Conservation (phyloP, 495 filamentous ascomycete genomes). For the Aeminium ludgeri region DNA sequence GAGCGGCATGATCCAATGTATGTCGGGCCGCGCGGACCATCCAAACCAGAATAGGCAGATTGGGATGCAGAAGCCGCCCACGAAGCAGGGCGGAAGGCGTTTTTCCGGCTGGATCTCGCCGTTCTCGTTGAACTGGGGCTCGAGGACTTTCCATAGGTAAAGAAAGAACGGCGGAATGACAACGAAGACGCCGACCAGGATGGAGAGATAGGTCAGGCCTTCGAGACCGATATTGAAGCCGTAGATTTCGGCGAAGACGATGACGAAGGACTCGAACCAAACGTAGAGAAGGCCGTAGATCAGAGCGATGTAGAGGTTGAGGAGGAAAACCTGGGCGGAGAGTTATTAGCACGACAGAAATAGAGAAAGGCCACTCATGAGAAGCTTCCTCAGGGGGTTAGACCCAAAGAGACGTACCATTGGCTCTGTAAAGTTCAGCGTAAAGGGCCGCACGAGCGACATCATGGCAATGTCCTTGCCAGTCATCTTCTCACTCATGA, state of each 20-base stretch:
- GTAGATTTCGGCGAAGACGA: constrained; percentile 34
- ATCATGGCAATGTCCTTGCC: constrained; percentile 26
- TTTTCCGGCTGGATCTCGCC: constrained; percentile 30
- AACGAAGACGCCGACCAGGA: constrained; percentile 29
- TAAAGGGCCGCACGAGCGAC: constrained; percentile 25
- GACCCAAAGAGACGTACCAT: constrained; percentile 17
- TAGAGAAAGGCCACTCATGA: not conserved
- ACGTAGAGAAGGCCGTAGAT: constrained; percentile 39
- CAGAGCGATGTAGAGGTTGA: constrained; percentile 37
- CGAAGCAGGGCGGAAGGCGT: constrained; percentile 28
- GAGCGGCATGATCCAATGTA: constrained; percentile 40
- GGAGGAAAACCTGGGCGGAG: constrained; percentile 22
- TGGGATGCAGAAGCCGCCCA: constrained; percentile 30
- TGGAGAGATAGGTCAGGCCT: constrained; percentile 36
- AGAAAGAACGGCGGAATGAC: constrained; percentile 31
- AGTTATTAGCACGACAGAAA: not conserved
- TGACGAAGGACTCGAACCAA: constrained; percentile 42
- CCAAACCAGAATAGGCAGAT: constrained; percentile 35
- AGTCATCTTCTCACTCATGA: constrained; percentile 23
- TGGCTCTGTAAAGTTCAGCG: constrained; percentile 30
- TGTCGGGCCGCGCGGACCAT: constrained; percentile 26
- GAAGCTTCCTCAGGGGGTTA: not conserved
- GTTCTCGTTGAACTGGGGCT: constrained; percentile 26
- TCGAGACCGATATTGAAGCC: constrained; percentile 30
- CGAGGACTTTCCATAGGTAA: constrained; percentile 28